These are phyloP conservation scores for Dictyostelium brefeldianum DNA, from an alignment of 78 protist species.

Conservation along the genomic window DNA sequence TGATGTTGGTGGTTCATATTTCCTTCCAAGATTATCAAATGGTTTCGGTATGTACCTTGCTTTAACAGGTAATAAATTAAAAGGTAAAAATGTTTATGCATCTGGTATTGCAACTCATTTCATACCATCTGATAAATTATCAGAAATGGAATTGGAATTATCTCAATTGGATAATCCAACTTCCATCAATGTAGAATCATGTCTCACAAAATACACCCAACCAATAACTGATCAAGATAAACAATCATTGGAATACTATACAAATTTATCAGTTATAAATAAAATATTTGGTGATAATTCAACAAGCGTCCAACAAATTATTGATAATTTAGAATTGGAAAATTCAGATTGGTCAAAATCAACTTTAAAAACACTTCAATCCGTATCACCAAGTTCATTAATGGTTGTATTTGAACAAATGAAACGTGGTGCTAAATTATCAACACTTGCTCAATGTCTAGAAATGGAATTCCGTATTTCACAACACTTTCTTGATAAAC, in stretches of 20 bases:
- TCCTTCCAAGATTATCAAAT: conserved; percentile 41
- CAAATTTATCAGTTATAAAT: neutral
- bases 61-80: conserved; percentile 87
- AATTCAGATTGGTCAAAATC: conserved; percentile 56
- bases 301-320: conserved; percentile 27
- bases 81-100: conserved; percentile 27
- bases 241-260: neutral
- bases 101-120: conserved; percentile 76
- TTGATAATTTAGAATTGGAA: neutral
- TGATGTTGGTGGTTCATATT: conserved; percentile 89
- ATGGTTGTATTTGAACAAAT: conserved; percentile 73
- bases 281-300: conserved; percentile 35
- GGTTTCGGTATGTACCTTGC: conserved; percentile 87
- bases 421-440: conserved; percentile 29
- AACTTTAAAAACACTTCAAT: conserved; percentile 3
- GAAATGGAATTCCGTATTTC: conserved; percentile 80
- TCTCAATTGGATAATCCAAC: conserved; percentile 6
- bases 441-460: conserved; percentile 39
- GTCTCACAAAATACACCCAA: no score
- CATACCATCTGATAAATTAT: neutral
- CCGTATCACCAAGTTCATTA: conserved; percentile 62
- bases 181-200: neutral
- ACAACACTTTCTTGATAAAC: conserved; percentile 33
- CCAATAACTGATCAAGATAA: neutral
- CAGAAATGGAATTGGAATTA: conserved; percentile 12